Percentiles rank a stretch among this genome's conserved stretches.
phyloP scores from a whole-genome alignment of 1,284 basidiomycete genomes.

The Papiliotrema flavescens region DNA sequence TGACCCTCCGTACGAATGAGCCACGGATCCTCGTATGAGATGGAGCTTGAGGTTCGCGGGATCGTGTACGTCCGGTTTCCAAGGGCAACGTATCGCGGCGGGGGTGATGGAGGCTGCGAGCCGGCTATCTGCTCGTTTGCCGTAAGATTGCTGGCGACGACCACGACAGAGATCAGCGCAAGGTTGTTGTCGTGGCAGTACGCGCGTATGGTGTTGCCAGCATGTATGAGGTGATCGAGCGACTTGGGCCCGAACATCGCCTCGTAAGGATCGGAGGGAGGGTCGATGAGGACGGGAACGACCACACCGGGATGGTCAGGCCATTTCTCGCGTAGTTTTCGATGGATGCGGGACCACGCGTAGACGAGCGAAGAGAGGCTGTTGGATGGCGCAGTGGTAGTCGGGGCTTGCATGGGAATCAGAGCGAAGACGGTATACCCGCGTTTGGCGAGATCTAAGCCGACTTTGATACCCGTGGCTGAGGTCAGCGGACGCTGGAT shows the following conservation, averaged over 20 bases:
- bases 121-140: neutral
- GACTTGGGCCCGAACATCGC: neutral
- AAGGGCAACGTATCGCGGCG: neutral
- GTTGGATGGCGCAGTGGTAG: constrained; percentile 22
- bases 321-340: constrained; percentile 27
- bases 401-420: constrained; percentile 27
- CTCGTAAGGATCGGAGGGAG: constrained; percentile 13
- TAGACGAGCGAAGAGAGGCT: constrained; percentile 36
- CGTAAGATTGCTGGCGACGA: constrained; percentile 12
- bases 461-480: constrained; percentile 40
- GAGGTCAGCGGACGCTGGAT: constrained; percentile 3
- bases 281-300: constrained; percentile 41
- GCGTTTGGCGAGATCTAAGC: constrained; percentile 37
- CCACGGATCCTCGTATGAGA: neutral
- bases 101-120: neutral
- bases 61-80: neutral
- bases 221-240: constrained; percentile 31
- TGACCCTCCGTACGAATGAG: neutral
- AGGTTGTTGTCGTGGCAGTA: constrained; percentile 39
- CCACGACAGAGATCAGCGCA: constrained; percentile 32
- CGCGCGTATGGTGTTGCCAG: constrained; percentile 39
- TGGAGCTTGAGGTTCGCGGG: neutral
- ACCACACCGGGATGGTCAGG: constrained; percentile 36
- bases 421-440: constrained; percentile 46
- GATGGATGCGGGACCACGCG: constrained; percentile 38